phyloP scores from a whole-genome alignment of 768 basidiomycete genomes.

The Suillus decipiens region DNA sequence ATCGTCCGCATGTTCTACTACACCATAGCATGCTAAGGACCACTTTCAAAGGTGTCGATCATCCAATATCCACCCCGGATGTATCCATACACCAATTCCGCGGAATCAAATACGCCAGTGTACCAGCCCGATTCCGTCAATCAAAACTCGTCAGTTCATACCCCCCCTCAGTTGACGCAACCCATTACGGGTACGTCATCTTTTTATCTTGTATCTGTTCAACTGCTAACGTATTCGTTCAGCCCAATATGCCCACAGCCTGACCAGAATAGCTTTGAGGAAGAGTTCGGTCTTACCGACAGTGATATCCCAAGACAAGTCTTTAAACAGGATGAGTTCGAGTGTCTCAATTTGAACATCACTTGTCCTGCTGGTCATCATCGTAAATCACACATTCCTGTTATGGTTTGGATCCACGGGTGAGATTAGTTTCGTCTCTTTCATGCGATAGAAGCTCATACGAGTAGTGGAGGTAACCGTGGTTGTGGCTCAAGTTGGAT shows the following conservation, averaged over 20 bases:
- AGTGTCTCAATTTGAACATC: conserved; percentile 80
- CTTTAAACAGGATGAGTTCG: conserved; percentile 70
- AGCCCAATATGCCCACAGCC: conserved; percentile 80
- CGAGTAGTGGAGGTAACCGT: conserved; percentile 63
- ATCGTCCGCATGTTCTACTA: conserved; percentile 34
- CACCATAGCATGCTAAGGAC: conserved; percentile 59
- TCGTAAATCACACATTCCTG: conserved; percentile 58
- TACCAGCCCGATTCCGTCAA: conserved; percentile 77
- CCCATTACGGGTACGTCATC: conserved; percentile 60
- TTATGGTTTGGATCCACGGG: conserved; percentile 91
- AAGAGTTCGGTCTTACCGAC: conserved; percentile 56
- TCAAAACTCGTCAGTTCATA: conserved; percentile 63
- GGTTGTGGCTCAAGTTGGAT: conserved; percentile 79
- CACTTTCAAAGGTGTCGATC: conserved; percentile 66
- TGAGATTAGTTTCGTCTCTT: conserved; percentile 40
- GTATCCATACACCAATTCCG: conserved; percentile 67
- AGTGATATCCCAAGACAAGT: conserved; percentile 54
- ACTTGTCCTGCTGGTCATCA: conserved; percentile 66
- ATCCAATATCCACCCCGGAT: conserved; percentile 57
- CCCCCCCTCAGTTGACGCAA: conserved; percentile 59
- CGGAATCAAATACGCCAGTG: conserved; percentile 75
- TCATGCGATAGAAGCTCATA: conserved; percentile 21
- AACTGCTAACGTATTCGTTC: conserved; percentile 12
- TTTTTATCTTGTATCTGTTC: conserved; percentile 4
- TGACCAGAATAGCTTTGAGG: conserved; percentile 51